Evolutionary conservation across 2,329 filamentous ascomycete species (phyloP).

Genomic region (Sporothrix inflata): DNA sequence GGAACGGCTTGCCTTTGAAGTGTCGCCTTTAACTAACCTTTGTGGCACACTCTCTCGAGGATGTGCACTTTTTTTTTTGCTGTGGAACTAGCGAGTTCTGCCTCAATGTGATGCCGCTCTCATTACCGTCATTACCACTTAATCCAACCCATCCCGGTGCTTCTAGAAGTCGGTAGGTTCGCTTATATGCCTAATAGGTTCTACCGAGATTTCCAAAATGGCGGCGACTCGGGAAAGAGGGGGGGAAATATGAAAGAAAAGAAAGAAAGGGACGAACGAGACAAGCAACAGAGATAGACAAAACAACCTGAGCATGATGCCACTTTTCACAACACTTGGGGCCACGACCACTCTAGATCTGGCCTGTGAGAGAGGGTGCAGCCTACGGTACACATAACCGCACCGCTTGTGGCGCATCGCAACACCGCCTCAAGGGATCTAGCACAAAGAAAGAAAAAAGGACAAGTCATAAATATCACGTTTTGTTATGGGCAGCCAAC

Average conservation of each 20-base stretch:
- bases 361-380: background rate
- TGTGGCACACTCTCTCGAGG: background rate
- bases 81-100: background rate
- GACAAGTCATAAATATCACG: background rate
- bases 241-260: background rate
- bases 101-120: constrained; percentile 14
- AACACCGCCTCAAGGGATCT: background rate
- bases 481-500: background rate
- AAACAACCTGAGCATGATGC: constrained; percentile 14
- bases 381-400: background rate
- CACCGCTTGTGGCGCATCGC: background rate
- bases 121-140: background rate
- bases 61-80: background rate
- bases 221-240: background rate
- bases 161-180: constrained; percentile 9
- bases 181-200: background rate
- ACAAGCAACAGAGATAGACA: background rate
- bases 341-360: background rate
- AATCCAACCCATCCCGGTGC: background rate
- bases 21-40: background rate
- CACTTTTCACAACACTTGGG: constrained; percentile 1
- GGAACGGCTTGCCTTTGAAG: background rate
- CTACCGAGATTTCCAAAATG: background rate
- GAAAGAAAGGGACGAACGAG: background rate
- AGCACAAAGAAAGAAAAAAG: background rate